These are phyloP conservation scores for Friedmanniomyces endolithicus DNA, from an alignment of 495 filamentous ascomycete genomes.

Conservation along the genomic window DNA sequence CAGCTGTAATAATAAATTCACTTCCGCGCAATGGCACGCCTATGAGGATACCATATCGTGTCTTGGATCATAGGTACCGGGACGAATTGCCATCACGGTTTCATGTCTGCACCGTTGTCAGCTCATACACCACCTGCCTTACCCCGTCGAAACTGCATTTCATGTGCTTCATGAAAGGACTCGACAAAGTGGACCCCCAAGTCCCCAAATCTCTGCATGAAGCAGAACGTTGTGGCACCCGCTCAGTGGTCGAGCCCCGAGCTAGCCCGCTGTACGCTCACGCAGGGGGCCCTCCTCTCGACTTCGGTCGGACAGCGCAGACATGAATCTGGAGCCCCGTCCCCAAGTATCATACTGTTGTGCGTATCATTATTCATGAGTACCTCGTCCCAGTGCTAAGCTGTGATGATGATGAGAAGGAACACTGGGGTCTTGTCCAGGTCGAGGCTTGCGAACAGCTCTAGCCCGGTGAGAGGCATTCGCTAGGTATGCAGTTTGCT, in stretches of 20 bases:
- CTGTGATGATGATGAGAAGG: too few relatives aligned
- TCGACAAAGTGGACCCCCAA: background rate
- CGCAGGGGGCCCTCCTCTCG: background rate
- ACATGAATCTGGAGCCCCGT: background rate
- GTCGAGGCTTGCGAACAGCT: too few relatives aligned
- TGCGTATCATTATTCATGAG: background rate
- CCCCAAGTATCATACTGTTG: background rate
- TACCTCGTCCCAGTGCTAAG: too few relatives aligned
- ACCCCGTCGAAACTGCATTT: too few relatives aligned
- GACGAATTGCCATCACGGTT: too few relatives aligned
- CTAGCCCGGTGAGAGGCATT: too few relatives aligned
- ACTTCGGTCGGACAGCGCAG: background rate
- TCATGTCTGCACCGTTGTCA: too few relatives aligned
- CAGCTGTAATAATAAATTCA: background rate
- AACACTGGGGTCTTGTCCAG: too few relatives aligned
- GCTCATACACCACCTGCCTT: too few relatives aligned
- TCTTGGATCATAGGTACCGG: background rate
- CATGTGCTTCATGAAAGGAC: background rate
- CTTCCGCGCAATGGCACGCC: background rate
- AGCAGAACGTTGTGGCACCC: slow-evolving; percentile 2
- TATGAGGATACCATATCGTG: background rate
- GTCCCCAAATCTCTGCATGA: background rate
- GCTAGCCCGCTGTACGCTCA: background rate
- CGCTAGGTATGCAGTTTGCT: too few relatives aligned
- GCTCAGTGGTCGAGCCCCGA: background rate